A percentile compares a stretch with the other conserved stretches of the same genome.
Evolutionary conservation across 1,284 basidiomycete genomes (phyloP).

Genomic region (Porodaedalea pini): DNA sequence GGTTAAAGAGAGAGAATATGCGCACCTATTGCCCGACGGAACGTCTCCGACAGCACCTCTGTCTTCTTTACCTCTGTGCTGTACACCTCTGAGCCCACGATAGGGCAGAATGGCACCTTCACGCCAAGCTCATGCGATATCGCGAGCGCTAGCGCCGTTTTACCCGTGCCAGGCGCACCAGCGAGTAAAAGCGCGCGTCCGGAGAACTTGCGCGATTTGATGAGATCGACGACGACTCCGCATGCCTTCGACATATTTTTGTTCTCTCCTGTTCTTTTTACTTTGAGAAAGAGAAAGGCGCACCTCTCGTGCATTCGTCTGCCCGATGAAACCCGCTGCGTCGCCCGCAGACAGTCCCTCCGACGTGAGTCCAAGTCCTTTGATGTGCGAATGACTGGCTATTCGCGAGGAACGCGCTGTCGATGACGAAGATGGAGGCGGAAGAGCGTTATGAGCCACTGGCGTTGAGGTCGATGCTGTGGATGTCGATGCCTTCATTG

Average conservation of each 20-base stretch:
- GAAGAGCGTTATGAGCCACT: slow-evolving; percentile 67
- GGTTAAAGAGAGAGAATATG: neutral
- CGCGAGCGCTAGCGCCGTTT: slow-evolving; percentile 93
- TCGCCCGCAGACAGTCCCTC: slow-evolving; percentile 79
- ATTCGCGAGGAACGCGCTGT: slow-evolving; percentile 79
- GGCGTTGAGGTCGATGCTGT: slow-evolving; percentile 43
- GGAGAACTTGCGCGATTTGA: slow-evolving; percentile 89
- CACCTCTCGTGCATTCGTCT: slow-evolving; percentile 88
- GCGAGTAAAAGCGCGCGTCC: slow-evolving; percentile 85
- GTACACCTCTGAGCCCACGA: slow-evolving; percentile 98
- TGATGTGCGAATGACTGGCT: slow-evolving; percentile 92
- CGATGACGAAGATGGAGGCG: slow-evolving; percentile 58
- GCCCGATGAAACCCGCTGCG: slow-evolving; percentile 88
- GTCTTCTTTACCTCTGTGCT: slow-evolving; percentile 99
- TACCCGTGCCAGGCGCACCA: slow-evolving; percentile 89
- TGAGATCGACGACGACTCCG: slow-evolving; percentile 86
- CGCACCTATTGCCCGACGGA: slow-evolving; percentile 93
- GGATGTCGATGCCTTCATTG: slow-evolving; percentile 34
- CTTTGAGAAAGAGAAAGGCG: slow-evolving; percentile 18
- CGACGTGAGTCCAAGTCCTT: slow-evolving; percentile 86
- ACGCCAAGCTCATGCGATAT: slow-evolving; percentile 91
- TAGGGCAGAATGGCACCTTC: slow-evolving; percentile 97
- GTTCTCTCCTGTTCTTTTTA: slow-evolving; percentile 1
- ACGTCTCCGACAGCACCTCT: slow-evolving; percentile 94
- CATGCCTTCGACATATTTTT: slow-evolving; percentile 60